A percentile compares a stretch with the other conserved stretches of the same genome.
phyloP scores from a whole-genome alignment of 108 stramenopile species.

The Nannochloropsis oceanica region DNA sequence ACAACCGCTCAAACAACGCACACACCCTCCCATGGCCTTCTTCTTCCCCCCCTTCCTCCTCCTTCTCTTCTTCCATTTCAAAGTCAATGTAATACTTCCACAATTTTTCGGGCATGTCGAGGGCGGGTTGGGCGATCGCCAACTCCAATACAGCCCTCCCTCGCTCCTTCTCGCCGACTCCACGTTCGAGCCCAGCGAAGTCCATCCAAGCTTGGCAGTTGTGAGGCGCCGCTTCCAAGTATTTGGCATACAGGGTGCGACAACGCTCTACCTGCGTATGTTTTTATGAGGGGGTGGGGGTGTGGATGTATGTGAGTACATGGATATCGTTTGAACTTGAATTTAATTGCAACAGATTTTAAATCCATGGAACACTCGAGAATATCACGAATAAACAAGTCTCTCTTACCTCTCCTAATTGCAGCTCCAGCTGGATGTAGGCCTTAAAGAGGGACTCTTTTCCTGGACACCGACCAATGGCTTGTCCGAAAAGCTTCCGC shows the following conservation, averaged over 20 bases:
- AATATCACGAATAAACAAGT: too few species aligned
- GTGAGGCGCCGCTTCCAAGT: slow-evolving; percentile 73
- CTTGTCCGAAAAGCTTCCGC: slow-evolving; percentile 75
- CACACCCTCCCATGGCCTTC: slow-evolving; percentile 25
- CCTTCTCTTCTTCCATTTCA: slow-evolving; percentile 51
- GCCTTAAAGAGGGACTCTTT: slow-evolving; percentile 81
- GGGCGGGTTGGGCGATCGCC: slow-evolving; percentile 65
- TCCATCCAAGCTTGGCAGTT: slow-evolving; percentile 74
- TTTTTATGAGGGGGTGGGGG: not conserved
- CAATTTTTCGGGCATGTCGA: slow-evolving; percentile 93
- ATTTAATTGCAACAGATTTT: too few species aligned
- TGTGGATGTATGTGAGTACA: too few species aligned
- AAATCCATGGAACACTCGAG: too few species aligned
- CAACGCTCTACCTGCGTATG: slow-evolving; percentile 63
- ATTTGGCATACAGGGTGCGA: slow-evolving; percentile 76
- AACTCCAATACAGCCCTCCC: slow-evolving; percentile 89
- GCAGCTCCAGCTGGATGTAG: slow-evolving; percentile 84
- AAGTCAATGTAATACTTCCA: slow-evolving; percentile 98
- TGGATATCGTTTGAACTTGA: too few species aligned
- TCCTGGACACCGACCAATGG: slow-evolving; percentile 69
- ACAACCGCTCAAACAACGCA: slow-evolving; percentile 67
- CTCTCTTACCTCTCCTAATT: slow-evolving; percentile 62
- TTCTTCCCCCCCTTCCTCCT: not conserved
- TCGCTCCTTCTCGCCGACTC: slow-evolving; percentile 79
- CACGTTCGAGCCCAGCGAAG: slow-evolving; percentile 79